These are phyloP conservation scores for Neohortaea acidophila DNA, from an alignment of 495 filamentous ascomycete genomes.

Conservation along the genomic window DNA sequence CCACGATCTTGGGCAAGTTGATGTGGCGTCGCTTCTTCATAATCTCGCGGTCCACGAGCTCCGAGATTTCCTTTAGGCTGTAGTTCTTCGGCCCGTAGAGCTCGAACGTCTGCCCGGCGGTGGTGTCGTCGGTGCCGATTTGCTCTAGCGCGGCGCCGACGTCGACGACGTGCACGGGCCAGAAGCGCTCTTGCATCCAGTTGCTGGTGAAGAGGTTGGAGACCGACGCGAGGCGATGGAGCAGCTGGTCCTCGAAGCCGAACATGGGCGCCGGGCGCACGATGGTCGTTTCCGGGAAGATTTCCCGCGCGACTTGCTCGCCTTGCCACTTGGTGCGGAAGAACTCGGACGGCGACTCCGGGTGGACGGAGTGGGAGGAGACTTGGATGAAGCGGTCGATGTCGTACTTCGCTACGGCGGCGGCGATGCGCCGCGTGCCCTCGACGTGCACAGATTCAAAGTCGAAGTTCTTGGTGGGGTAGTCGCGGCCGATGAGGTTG, in stretches of 20 bases:
- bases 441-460: slow-evolving; percentile 88
- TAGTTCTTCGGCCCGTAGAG: slow-evolving; percentile 90
- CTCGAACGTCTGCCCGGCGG: slow-evolving; percentile 81
- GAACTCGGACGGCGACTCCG: slow-evolving; percentile 67
- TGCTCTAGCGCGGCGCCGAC: slow-evolving; percentile 73
- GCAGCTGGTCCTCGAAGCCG: slow-evolving; percentile 83
- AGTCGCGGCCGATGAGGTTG: slow-evolving; percentile 84
- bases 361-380: slow-evolving; percentile 82
- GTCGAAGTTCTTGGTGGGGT: slow-evolving; percentile 96
- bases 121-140: slow-evolving; percentile 81
- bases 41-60: slow-evolving; percentile 83
- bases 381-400: slow-evolving; percentile 95
- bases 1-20: slow-evolving; percentile 69
- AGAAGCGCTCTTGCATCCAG: slow-evolving; percentile 77
- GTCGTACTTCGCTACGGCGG: slow-evolving; percentile 96
- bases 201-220: slow-evolving; percentile 78
- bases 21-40: slow-evolving; percentile 77
- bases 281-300: slow-evolving; percentile 97
- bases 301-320: slow-evolving; percentile 68
- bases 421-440: slow-evolving; percentile 83
- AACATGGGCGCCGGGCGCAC: slow-evolving; percentile 89
- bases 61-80: slow-evolving; percentile 70
- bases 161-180: slow-evolving; percentile 75
- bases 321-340: slow-evolving; percentile 73
- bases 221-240: slow-evolving; percentile 65